Percentiles rank a stretch among this genome's conserved stretches.
Conservation (phyloP, 1,139 yeast species). For the Suzukiozyma palmioleophila region DNA sequence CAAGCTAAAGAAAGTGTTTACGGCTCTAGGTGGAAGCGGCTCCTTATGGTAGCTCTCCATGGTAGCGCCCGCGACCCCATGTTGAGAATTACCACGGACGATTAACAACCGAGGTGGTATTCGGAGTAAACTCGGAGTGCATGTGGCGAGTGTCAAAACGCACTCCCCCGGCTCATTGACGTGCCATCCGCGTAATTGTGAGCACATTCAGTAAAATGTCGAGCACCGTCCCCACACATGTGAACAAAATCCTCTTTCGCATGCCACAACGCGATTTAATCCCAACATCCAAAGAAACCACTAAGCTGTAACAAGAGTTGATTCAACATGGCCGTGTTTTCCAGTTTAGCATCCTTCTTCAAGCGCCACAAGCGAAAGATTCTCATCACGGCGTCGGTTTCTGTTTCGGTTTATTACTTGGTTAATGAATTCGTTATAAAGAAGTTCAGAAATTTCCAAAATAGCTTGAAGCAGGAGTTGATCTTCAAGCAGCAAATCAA, state of each 20-base stretch:
- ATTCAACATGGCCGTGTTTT: constrained; percentile 41
- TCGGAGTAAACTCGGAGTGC: no score
- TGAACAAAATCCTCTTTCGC: neutral
- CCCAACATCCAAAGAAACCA: neutral
- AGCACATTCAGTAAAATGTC: neutral
- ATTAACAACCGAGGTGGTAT: no score
- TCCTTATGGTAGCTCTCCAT: no score
- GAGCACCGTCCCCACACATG: neutral
- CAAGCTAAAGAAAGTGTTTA: no score
- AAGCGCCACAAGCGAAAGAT: constrained; percentile 62
- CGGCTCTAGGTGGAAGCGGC: no score
- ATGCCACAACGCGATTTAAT: no score
- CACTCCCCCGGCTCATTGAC: no score
- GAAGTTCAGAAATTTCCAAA: constrained; percentile 63
- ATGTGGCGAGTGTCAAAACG: no score
- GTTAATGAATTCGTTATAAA: constrained; percentile 55
- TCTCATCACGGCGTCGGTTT: constrained; percentile 51
- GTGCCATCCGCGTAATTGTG: neutral
- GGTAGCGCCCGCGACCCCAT: no score
- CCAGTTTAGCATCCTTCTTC: constrained; percentile 51
- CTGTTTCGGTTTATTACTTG: constrained; percentile 56
- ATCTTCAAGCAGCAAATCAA: constrained; percentile 75
- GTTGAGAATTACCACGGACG: no score
- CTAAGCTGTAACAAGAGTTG: neutral
- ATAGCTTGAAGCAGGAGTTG: constrained; percentile 66